Evolutionary conservation across 2,329 filamentous ascomycete species (phyloP).

Genomic region (Trichoderma harzianum): DNA sequence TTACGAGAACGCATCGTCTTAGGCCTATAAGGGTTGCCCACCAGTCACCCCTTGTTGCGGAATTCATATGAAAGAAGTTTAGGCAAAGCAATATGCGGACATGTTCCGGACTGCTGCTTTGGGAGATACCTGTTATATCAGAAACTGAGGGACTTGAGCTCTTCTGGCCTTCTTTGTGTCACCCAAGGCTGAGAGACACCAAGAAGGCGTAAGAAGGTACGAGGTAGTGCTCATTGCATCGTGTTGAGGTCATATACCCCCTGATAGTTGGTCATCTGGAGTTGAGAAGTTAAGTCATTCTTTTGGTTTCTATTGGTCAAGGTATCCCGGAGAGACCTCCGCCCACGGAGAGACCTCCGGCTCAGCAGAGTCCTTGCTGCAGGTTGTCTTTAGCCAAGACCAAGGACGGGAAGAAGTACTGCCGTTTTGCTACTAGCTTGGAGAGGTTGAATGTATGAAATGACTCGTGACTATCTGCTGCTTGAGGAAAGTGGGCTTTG

Average conservation of each 20-base stretch:
- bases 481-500: not conserved
- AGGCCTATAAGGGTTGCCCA: not conserved
- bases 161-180: not conserved
- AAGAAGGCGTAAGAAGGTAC: not conserved
- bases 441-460: not conserved
- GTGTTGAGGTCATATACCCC: not conserved
- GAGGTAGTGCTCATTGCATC: not conserved
- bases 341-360: not conserved
- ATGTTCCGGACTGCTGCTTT: not conserved
- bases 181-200: not conserved
- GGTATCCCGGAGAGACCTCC: not conserved
- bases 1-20: not conserved
- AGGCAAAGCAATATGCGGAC: not conserved
- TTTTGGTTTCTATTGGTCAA: constrained; percentile 11
- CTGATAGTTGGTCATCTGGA: not conserved
- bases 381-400: not conserved
- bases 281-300: not conserved
- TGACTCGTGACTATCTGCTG: not conserved
- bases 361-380: not conserved
- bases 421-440: not conserved
- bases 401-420: not conserved
- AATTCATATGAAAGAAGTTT: not conserved
- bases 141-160: not conserved
- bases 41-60: not conserved
- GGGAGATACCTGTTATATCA: not conserved